A percentile compares a stretch with the other conserved stretches of the same genome.
Evolutionary conservation across 192 early-diverging fungal species (phyloP).

Genomic region (Gonapodya sp.): DNA sequence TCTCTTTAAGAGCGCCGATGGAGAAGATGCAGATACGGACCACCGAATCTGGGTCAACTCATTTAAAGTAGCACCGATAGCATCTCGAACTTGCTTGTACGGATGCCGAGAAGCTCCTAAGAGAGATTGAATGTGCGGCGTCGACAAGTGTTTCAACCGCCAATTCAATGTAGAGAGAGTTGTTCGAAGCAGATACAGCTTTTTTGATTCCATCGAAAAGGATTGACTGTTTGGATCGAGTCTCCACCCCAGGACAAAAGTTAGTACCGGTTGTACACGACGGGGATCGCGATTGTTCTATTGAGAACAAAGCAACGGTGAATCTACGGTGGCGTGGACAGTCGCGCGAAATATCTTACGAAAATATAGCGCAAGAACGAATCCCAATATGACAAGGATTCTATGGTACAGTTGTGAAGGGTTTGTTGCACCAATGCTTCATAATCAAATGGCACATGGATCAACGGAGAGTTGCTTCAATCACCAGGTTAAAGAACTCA

Average conservation of each 20-base stretch:
- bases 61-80: conserved; percentile 63
- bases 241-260: conserved; percentile 47
- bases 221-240: conserved; percentile 69
- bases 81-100: conserved; percentile 83
- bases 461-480: background rate
- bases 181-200: conserved; percentile 56
- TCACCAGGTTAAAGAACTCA: background rate
- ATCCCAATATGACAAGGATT: conserved; percentile 71
- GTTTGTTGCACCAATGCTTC: conserved; percentile 47
- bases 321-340: background rate
- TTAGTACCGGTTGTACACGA: conserved; percentile 63
- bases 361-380: conserved; percentile 49
- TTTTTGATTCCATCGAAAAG: conserved; percentile 75
- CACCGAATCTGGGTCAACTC: conserved; percentile 50
- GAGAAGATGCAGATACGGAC: conserved; percentile 39
- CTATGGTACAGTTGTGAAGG: conserved; percentile 56
- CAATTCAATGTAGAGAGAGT: conserved; percentile 59
- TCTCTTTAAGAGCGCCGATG: conserved; percentile 20
- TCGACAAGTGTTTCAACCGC: conserved; percentile 37
- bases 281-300: conserved; percentile 67
- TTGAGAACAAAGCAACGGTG: background rate
- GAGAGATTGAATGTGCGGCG: conserved; percentile 31
- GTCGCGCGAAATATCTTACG: conserved; percentile 20
- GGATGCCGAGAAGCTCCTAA: conserved; percentile 60
- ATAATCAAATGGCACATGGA: too few relatives aligned